Base-by-base conservation (phyloP, 176 grass and related monocot genomes). In the Miscanthus lutarioriparius region DNA sequence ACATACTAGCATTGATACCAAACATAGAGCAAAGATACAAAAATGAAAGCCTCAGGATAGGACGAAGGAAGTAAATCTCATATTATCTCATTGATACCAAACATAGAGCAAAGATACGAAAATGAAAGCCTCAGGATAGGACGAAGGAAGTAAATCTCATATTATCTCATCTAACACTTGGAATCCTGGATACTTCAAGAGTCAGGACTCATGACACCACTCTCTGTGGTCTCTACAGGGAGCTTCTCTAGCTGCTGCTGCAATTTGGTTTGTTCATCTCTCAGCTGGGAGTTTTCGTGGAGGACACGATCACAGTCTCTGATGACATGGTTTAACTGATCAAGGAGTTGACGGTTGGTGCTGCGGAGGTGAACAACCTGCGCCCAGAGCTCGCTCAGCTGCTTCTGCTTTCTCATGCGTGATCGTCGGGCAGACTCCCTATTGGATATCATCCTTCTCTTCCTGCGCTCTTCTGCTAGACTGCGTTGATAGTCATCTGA, bases 361-460 rank as follows among this genome's bases (percentile, higher is more conserved):
- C 65, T 61, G 35, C 91, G 87, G 61, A 99, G 83, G 69, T 92
- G 93, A 26, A 89, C 76, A 56, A 94, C 93, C 83, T 94, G 91
- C 0, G 90, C 59, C 89, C 91, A 92, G 13, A 94, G 89, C 79
- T 99, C 93, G 17, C 80, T 89, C 36, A 99, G 41, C 68, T 99
- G 93, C 72, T 93, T 94, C 81, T 99, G 96, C 88, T 99, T 96
- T 81, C 96, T 96, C 89, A 99, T 96, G 47, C 96, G 96, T 43
- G 93, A 96, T 78, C 93, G 82, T 17, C 96, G 90, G 12, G 96
- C 96, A 10, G 96, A 99, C 84, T 99, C 93, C 78, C 96, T 84
- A 68, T 99, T 99, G 9, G 96, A 99, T 78, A 96, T 40, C 96
- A 99, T 99, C 86, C 96, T 90, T 72, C 96, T 92, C 86, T 84